A percentile compares a stretch with the other conserved stretches of the same genome.
Conservation (phyloP, 805 yeast species). For the Nakazawaea peltata region DNA sequence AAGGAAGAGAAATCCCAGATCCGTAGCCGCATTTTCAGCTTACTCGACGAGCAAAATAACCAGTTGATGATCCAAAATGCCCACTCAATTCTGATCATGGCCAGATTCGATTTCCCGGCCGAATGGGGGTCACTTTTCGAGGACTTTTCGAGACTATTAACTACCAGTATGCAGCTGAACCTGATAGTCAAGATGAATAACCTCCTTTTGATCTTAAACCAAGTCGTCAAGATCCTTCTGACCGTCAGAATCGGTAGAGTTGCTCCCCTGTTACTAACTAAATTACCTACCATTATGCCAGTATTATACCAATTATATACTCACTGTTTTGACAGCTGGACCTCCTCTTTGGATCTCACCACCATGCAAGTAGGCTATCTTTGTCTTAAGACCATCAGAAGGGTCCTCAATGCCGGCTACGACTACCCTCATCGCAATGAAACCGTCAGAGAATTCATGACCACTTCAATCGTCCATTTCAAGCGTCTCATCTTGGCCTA, state of each 20-base stretch:
- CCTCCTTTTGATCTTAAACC: conserved; percentile 60
- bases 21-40: conserved; percentile 42
- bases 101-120: conserved; percentile 76
- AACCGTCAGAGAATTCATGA: conserved; percentile 54
- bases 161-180: conserved; percentile 31
- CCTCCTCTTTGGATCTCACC: conserved; percentile 36
- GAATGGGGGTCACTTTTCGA: conserved; percentile 84
- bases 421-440: conserved; percentile 58
- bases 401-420: conserved; percentile 70
- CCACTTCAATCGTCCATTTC: conserved; percentile 48
- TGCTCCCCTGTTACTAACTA: conserved; percentile 66
- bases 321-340: conserved; percentile 58
- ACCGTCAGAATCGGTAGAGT: conserved; percentile 79
- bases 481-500: conserved; percentile 46
- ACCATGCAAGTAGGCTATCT: conserved; percentile 71
- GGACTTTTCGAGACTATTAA: conserved; percentile 40
- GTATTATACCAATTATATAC: conserved; percentile 52
- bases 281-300: conserved; percentile 56
- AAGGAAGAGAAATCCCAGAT: conserved; percentile 68
- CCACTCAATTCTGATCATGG: conserved; percentile 69
- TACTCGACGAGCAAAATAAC: conserved; percentile 61
- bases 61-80: conserved; percentile 81
- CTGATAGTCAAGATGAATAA: conserved; percentile 54
- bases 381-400: conserved; percentile 64
- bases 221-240: conserved; percentile 65